These are phyloP conservation scores for Strombidium stylifer DNA, from an alignment of 73 alveolate species.

Conservation along the genomic window DNA sequence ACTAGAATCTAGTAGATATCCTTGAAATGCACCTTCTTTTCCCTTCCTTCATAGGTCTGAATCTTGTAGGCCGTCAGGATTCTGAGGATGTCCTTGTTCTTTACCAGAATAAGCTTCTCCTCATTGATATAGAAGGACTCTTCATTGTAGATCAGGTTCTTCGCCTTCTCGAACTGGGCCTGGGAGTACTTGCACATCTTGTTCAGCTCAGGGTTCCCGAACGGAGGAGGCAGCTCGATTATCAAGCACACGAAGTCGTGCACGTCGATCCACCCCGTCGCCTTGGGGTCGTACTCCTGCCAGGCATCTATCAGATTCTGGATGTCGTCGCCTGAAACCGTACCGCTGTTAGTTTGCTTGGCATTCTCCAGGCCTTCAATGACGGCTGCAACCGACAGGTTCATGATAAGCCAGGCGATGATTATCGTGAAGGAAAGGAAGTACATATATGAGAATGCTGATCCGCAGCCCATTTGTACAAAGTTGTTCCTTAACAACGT, in stretches of 20 bases:
- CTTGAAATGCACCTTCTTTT: no score
- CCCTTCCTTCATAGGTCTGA: no score
- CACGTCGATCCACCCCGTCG: slow-evolving; percentile 5
- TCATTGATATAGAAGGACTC: no score
- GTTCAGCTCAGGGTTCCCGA: no score
- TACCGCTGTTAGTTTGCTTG: slow-evolving; percentile 23
- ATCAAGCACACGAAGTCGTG: neutral
- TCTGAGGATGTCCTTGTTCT: no score
- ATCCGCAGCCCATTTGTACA: slow-evolving; percentile 27
- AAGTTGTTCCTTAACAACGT: neutral
- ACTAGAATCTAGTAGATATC: no score
- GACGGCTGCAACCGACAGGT: slow-evolving; percentile 68
- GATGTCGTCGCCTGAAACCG: slow-evolving; percentile 1
- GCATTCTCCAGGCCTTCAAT: slow-evolving; percentile 57
- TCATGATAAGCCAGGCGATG: slow-evolving; percentile 55
- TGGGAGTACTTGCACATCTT: no score
- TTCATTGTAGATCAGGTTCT: no score
- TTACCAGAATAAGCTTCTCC: no score
- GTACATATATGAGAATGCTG: slow-evolving; percentile 9
- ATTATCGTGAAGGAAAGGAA: slow-evolving; percentile 45
- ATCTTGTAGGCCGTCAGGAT: no score
- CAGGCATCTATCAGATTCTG: neutral
- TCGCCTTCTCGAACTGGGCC: no score
- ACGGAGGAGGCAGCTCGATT: neutral
- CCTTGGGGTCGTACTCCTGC: slow-evolving; percentile 13